Conservation (phyloP, 1,284 basidiomycete genomes). For the Pseudozyma sp. region DNA sequence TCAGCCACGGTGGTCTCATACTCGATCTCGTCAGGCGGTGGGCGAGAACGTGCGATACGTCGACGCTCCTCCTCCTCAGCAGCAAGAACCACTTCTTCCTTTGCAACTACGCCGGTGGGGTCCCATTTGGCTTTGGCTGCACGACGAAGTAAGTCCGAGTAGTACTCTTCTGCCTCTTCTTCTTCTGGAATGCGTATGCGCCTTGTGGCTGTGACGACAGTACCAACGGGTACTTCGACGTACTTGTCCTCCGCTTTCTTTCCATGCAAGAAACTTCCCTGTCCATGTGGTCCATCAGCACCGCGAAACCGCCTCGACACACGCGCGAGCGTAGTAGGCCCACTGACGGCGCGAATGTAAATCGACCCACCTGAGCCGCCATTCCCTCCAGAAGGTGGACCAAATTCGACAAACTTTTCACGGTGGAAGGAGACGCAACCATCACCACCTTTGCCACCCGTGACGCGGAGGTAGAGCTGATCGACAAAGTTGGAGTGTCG, state of each 20-base stretch:
- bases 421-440: constrained; percentile 67
- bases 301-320: constrained; percentile 53
- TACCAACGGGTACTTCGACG: constrained; percentile 66
- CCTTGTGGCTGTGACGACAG: constrained; percentile 58
- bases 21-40: constrained; percentile 26
- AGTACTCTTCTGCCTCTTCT: constrained; percentile 50
- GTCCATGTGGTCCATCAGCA: constrained; percentile 61
- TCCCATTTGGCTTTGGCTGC: constrained; percentile 49
- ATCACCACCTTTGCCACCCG: constrained; percentile 65
- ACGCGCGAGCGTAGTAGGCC: constrained; percentile 59
- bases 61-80: constrained; percentile 28
- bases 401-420: constrained; percentile 66
- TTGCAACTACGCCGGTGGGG: constrained; percentile 37
- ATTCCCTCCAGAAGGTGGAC: constrained; percentile 66
- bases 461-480: constrained; percentile 50
- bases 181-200: constrained; percentile 45
- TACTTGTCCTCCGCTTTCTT: constrained; percentile 52
- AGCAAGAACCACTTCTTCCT: constrained; percentile 37
- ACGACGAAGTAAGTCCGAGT: constrained; percentile 42
- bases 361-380: constrained; percentile 64
- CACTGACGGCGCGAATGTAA: constrained; percentile 57
- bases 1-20: constrained; percentile 8
- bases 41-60: constrained; percentile 14
- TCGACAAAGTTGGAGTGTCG: constrained; percentile 63
- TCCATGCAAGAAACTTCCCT: constrained; percentile 63